These are phyloP conservation scores for Rutstroemia sp. DNA, from an alignment of 2,329 filamentous ascomycete genomes.

Conservation along the genomic window DNA sequence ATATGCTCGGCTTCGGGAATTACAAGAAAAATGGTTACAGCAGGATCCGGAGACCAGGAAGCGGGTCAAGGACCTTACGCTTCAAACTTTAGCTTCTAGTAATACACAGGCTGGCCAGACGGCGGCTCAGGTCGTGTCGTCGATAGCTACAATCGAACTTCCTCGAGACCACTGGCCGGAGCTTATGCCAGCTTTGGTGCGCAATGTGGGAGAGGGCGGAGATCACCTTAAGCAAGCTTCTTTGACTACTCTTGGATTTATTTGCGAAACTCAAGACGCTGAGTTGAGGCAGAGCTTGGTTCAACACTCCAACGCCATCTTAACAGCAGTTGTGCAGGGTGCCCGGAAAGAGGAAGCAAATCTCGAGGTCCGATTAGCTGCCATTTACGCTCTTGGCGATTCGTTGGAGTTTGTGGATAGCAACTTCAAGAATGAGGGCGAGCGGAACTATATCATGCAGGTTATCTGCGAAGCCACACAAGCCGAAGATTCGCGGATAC, in stretches of 20 bases:
- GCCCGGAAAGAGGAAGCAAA: constrained; percentile 95
- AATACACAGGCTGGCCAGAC: constrained; percentile 81
- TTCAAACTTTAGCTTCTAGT: constrained; percentile 75
- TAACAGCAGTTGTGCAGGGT: constrained; percentile 95
- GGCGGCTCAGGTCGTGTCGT: constrained; percentile 89
- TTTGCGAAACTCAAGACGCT: constrained; percentile 89
- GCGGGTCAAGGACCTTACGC: constrained; percentile 81
- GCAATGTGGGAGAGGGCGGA: constrained; percentile 81
- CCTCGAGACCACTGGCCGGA: constrained; percentile 90
- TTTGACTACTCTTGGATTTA: constrained; percentile 93
- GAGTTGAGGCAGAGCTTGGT: constrained; percentile 77
- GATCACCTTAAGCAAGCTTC: constrained; percentile 92
- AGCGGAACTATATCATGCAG: constrained; percentile 99
- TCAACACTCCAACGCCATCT: constrained; percentile 90
- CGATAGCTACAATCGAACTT: constrained; percentile 90
- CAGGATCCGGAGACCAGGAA: constrained; percentile 76
- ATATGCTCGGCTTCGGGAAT: constrained; percentile 74
- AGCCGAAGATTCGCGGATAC: constrained; percentile 81
- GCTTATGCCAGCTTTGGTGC: constrained; percentile 80
- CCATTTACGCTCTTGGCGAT: constrained; percentile 89
- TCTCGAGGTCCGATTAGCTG: constrained; percentile 80
- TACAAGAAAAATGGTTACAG: constrained; percentile 90
- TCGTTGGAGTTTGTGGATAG: constrained; percentile 95
- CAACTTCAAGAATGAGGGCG: constrained; percentile 98
- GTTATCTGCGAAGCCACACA: constrained; percentile 98